Base-by-base conservation (phyloP, 306 rosid genomes). In the Rosa chinensis region DNA sequence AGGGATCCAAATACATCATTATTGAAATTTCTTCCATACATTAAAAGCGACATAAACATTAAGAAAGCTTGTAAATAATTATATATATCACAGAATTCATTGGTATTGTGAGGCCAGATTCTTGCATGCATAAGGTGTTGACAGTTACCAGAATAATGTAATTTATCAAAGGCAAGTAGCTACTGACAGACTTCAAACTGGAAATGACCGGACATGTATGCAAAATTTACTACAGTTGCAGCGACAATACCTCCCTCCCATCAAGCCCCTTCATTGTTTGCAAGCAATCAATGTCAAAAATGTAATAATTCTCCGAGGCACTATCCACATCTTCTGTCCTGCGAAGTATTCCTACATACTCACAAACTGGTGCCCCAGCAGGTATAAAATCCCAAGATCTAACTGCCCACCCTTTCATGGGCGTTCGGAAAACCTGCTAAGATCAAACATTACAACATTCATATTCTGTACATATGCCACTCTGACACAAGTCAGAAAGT, bases 381-480 rank as follows among this genome's bases (percentile, higher is more conserved):
- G 98, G 99, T 59, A 95, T 95, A 82, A 93, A 93, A 87, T 95
- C 97, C 99, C 99, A 95, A 23, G 94, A 93, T 81, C 98, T 85
- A 59, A 95, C 99, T 77, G 97, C 99, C 99, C 99, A 95, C 63
- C 99, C 99, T 81, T 93, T 95, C 87, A 91, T 93, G 16, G 96
- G 89, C 12, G 99, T 93, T 2, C 96, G 92, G 76, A 88, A 95
- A 86, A 95, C 96, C 99, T 95, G 83, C 49, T 13, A 35, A 75
- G 17, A 77, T 39, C 53, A 66, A 78, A 8, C 39, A 28, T 10
- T 32, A 52, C 50, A 39, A 25, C 59, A 44, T 25, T 74, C 78
- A 58, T 66, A n/a, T 72, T 25, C 64, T 52, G 23, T 32, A 77
- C 37, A 59, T 13, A 43, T 9, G 35, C 52, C 50, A 59, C 74